A percentile compares a stretch with the other conserved stretches of the same genome.
Evolutionary conservation across 192 early-diverging fungal genomes (phyloP).

Genomic region (Gonapodya prolifera): DNA sequence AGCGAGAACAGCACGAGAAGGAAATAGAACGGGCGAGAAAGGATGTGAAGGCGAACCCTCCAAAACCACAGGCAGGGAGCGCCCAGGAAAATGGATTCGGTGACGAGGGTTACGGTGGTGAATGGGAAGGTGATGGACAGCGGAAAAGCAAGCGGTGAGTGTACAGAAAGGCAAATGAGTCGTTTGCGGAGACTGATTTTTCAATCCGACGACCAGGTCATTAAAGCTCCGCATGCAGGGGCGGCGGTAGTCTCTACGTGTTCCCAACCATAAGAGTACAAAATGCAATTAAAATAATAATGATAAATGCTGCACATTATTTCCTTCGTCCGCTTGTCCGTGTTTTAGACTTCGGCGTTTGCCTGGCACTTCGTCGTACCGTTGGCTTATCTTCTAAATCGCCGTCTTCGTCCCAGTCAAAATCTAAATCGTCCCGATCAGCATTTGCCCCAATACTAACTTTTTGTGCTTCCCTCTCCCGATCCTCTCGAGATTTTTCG

Average conservation of each 20-base stretch:
- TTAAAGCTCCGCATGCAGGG: background rate
- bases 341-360: background rate
- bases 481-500: background rate
- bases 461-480: background rate
- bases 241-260: background rate
- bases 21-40: background rate
- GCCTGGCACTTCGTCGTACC: background rate
- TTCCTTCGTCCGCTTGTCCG: background rate
- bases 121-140: background rate
- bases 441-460: background rate
- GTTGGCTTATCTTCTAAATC: background rate
- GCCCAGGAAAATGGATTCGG: background rate
- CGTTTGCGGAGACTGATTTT: no score
- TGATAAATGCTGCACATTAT: background rate
- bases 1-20: background rate
- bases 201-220: background rate
- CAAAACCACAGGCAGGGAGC: background rate
- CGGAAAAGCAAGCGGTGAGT: background rate
- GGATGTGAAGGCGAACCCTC: background rate
- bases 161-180: no score
- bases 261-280: background rate
- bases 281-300: background rate
- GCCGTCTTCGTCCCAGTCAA: background rate
- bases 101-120: background rate
- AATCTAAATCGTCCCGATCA: no score